Evolutionary conservation across 768 basidiomycete genomes (phyloP).

Genomic region (Hygrophoropsis aurantiaca): DNA sequence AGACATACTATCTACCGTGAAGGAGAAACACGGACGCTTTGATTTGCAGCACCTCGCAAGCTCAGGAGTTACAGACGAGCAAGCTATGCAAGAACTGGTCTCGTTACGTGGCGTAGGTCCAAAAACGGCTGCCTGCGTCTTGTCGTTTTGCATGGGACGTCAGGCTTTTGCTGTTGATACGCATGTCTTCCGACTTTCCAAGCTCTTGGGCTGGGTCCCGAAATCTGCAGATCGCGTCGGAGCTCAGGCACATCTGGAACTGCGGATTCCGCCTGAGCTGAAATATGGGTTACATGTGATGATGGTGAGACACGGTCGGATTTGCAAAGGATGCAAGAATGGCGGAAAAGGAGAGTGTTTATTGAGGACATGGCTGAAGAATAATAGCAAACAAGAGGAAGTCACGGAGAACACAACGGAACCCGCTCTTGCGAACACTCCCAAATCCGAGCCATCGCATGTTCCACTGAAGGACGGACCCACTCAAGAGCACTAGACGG

Average conservation of each 20-base stretch:
- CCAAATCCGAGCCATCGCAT: no score
- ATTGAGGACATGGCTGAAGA: slow-evolving; percentile 36
- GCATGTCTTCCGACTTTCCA: slow-evolving; percentile 56
- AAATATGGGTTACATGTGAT: slow-evolving; percentile 60
- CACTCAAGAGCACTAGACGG: no score
- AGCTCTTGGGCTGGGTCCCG: slow-evolving; percentile 40
- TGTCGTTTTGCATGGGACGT: slow-evolving; percentile 60
- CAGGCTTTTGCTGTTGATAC: slow-evolving; percentile 66
- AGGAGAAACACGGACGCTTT: slow-evolving; percentile 48
- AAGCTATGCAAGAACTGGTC: slow-evolving; percentile 57
- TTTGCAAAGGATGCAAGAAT: slow-evolving; percentile 52
- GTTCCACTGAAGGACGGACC: no score
- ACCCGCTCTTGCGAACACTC: not conserved
- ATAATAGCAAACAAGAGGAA: slow-evolving; percentile 17
- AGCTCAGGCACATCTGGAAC: slow-evolving; percentile 58
- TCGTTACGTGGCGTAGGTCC: slow-evolving; percentile 60
- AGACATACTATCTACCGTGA: slow-evolving; percentile 41
- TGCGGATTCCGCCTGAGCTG: slow-evolving; percentile 47
- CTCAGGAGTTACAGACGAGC: slow-evolving; percentile 37
- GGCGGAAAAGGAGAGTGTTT: slow-evolving; percentile 31
- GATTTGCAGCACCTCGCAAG: slow-evolving; percentile 55
- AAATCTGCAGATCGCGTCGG: slow-evolving; percentile 44
- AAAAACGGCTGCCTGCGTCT: slow-evolving; percentile 63
- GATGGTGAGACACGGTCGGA: slow-evolving; percentile 57
- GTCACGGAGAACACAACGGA: slow-evolving; percentile 12